Base-by-base conservation (phyloP, 2,329 filamentous ascomycete species). In the Myrmaecium sp. region DNA sequence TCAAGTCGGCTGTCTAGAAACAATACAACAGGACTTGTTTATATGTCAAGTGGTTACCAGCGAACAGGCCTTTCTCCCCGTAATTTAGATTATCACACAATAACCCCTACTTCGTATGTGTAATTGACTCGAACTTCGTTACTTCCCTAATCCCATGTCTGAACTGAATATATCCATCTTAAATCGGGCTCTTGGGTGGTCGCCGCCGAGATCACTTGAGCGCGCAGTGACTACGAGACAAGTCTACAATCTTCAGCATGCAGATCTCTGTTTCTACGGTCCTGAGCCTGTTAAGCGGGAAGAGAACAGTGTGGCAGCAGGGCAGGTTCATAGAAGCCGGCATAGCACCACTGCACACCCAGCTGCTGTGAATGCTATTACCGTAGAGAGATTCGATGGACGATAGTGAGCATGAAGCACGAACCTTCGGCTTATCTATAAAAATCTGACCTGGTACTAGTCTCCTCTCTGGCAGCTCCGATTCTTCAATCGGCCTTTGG, bases 401-500 rank as follows among this genome's bases (percentile, higher is more conserved):
- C 63, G 72, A 44, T 72, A 79, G 73, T 76, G 53, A 47, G 61
- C 33, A 9, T 10, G 14, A n/a, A 21, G 14, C n/a, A 24, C 17
- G 13, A 10, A 14, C 11, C 22, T 10, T 4, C 6, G 25, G 14
- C 5, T 28, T 10, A 11, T 8, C 7, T 15, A 11, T n/a, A 8
- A 6, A 27, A n/a, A n/a, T n/a, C n/a, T n/a, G n/a, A n/a, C n/a
- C n/a, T 9, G 10, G 8, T 9, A 13, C 40, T 20, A 77, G 79
- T 37, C 63, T 94, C 34, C 53, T 93, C 2, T 92, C 84, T 1
- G 86, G 81, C 4, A 83, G 84, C 16, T 75, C 80, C 4, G 82
- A 93, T 44, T 80, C 78, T 6, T 78, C 77, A 1, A 70, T 94
- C 42, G 78, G 74, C 37, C 55, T 94, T 23, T 94, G 84, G 84